A percentile compares a stretch with the other conserved stretches of the same genome.
phyloP scores from a whole-genome alignment of 768 basidiomycete species.

The Pilatotrama ljubarskyi region DNA sequence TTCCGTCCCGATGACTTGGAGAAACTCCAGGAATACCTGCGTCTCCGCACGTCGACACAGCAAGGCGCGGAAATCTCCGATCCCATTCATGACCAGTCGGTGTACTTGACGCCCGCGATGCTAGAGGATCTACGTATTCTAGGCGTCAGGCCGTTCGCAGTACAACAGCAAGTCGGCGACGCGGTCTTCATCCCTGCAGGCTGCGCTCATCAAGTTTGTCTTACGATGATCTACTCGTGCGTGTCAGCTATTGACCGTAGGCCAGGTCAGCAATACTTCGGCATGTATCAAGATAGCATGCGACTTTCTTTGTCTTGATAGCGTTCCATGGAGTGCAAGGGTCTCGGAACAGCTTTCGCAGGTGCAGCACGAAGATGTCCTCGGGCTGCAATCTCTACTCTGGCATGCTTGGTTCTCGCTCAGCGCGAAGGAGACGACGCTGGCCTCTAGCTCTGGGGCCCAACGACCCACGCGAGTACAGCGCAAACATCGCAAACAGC shows the following conservation, averaged over 20 bases:
- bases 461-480: no score
- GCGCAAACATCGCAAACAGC: no score
- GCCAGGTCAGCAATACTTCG: background rate
- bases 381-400: background rate
- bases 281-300: background rate
- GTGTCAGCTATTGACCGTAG: background rate
- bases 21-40: background rate
- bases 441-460: no score
- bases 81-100: background rate
- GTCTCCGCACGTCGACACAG: background rate
- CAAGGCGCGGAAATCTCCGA: background rate
- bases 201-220: background rate
- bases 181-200: background rate
- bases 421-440: no score
- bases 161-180: background rate
- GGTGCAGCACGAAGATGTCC: background rate
- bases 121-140: background rate
- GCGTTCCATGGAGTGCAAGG: background rate
- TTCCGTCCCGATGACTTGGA: background rate
- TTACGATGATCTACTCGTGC: background rate
- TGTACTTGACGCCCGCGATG: background rate
- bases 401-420: background rate
- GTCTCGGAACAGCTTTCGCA: background rate
- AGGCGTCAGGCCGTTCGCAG: background rate
- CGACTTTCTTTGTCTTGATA: background rate